phyloP scores from a whole-genome alignment of 208 protist species.

The Histomonas meleagridis region DNA sequence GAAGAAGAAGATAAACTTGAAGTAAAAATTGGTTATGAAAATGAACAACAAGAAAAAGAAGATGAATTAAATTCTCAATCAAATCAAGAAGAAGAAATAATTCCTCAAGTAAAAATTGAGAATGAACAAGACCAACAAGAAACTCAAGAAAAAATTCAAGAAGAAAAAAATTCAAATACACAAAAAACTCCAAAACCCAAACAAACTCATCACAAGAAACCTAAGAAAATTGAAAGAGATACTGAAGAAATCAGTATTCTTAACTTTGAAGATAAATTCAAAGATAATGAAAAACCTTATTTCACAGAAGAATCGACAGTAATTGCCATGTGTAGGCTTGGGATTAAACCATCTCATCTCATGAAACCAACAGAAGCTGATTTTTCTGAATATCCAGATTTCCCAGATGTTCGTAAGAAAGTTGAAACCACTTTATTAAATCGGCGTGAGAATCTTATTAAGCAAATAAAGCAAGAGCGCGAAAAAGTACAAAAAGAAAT shows the following conservation, averaged over 20 bases:
- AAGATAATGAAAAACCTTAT: neutral
- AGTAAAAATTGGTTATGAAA: too few species aligned
- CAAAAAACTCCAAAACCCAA: too few species aligned
- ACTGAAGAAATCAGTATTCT: neutral
- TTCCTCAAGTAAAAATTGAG: too few species aligned
- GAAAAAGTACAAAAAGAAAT: neutral
- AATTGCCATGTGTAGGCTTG: neutral
- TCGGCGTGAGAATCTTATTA: neutral
- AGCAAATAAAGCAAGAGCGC: neutral
- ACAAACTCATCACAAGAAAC: too few species aligned
- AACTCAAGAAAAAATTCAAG: too few species aligned
- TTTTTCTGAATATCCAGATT: neutral
- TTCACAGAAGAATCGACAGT: neutral
- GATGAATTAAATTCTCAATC: too few species aligned
- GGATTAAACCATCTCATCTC: neutral
- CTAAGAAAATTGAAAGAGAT: too few species aligned
- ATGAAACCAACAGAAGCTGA: neutral
- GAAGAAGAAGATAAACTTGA: too few species aligned
- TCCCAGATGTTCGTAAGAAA: slow-evolving; percentile 19
- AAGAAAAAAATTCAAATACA: too few species aligned
- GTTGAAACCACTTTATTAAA: neutral
- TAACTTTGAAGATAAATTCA: slow-evolving; percentile 26
- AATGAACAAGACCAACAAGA: too few species aligned
- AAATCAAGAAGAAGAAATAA: too few species aligned
- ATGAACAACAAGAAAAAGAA: too few species aligned